Evolutionary conservation across 1,284 basidiomycete genomes (phyloP), one percentile per base, ranked within the genome.

Genomic region (Ustanciosporium gigantosporum): DNA sequence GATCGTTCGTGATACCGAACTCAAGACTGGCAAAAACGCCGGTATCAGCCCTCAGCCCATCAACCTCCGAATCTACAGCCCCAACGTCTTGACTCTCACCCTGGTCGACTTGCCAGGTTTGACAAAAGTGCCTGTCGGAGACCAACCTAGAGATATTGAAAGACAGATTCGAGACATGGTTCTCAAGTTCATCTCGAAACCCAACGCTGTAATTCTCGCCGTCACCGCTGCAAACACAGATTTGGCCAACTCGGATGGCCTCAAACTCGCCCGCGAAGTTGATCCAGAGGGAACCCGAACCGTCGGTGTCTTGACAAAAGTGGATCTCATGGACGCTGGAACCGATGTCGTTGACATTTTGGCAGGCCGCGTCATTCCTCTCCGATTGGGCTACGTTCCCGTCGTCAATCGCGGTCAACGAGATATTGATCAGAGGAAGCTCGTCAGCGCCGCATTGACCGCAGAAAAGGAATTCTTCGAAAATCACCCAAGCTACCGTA

Each of bases 1-100:
- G 81, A 98, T 99, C 61, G 94, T 98, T 80, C 89, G 91, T 76
- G 95, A 99, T 82, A 98, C 95, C 4, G 93, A 89, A 78, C 83
- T 94, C 37, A 94, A 98, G 25, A 94, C 95, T 0, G 95, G 95
- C 0, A 93, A 96, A 82, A 98, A 98, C 81, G 98, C 97, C 81
- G 95, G 95, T 42, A 88, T 98, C 59, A 93, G 90, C 81, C 92
- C 93, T 78, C 80, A 96, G 51, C 94, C 94, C 4, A 98, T 97
- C 77, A 88, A 90, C 61, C 82, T 97, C 57, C 86, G 91, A 78
- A 94, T 98, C 81, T 94, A 90, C 80, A 93, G 91, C 61, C 91
- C 93, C 22, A 86, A 93, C 74, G 94, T 98, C n/a, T 82, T 97
- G 68, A 95, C 97, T 79, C 81, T 98, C 73, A 98, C 94, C 3